Evolutionary conservation across 371 early-diverging fungal genomes (phyloP).

Genomic region (Lichtheimia ornata): DNA sequence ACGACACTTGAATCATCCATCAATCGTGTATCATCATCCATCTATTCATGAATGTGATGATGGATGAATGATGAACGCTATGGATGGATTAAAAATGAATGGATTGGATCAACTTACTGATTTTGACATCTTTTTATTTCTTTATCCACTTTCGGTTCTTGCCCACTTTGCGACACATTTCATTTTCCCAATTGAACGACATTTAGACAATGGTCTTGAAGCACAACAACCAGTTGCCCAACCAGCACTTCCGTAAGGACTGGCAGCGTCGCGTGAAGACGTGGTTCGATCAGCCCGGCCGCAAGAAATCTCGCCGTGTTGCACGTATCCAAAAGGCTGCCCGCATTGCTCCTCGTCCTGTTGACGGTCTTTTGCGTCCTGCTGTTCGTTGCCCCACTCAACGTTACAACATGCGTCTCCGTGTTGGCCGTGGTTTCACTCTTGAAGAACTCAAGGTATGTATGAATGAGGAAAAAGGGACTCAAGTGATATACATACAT

Average conservation of each 20-base stretch:
- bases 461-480: background rate
- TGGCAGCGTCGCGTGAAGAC: slow-evolving; percentile 98
- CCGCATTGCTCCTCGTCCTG: slow-evolving; percentile 95
- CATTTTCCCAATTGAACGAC: background rate
- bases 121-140: slow-evolving; percentile 6
- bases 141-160: slow-evolving; percentile 2
- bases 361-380: slow-evolving; percentile 97
- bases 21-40: background rate
- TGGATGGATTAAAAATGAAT: slow-evolving; percentile 17
- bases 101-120: slow-evolving; percentile 1
- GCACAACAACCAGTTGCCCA: slow-evolving; percentile 99
- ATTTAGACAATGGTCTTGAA: slow-evolving; percentile 69
- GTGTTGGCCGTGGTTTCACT: slow-evolving; percentile 99
- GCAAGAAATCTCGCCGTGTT: slow-evolving; percentile 89
- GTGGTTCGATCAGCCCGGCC: slow-evolving; percentile 99
- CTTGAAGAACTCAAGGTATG: slow-evolving; percentile 96
- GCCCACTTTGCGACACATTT: slow-evolving; percentile 2
- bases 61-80: slow-evolving; percentile 11
- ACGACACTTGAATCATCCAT: background rate
- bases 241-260: slow-evolving; percentile 99
- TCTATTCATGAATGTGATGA: slow-evolving; percentile 11
- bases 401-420: slow-evolving; percentile 99
- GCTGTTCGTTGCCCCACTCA: slow-evolving; percentile 97
- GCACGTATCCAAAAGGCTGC: slow-evolving; percentile 96
- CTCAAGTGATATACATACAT: background rate